A percentile compares a stretch with the other conserved stretches of the same genome.
phyloP scores from a whole-genome alignment of 2,329 filamentous ascomycete genomes.

The Pseudogymnoascus sp. region DNA sequence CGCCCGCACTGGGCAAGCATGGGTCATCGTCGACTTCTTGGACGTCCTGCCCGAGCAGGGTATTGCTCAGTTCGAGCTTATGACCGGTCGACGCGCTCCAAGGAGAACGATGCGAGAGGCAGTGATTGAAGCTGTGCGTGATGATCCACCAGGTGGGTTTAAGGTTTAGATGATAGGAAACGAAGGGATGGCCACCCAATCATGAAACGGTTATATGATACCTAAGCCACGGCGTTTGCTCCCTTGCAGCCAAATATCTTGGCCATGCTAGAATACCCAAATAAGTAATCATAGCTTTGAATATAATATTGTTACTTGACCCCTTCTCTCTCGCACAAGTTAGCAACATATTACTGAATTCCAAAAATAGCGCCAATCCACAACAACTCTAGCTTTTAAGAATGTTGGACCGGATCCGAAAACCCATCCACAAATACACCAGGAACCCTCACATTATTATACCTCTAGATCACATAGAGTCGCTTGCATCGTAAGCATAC shows the following conservation, averaged over 20 bases:
- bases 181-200: not conserved
- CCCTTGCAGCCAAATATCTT: not conserved
- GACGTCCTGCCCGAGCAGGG: constrained; percentile 71
- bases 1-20: constrained; percentile 41
- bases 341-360: not conserved
- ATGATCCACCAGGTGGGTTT: not conserved
- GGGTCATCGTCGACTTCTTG: constrained; percentile 68
- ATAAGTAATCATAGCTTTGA: not conserved
- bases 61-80: constrained; percentile 71
- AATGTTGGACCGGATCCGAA: not conserved
- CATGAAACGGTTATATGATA: not conserved
- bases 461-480: not conserved
- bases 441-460: not conserved
- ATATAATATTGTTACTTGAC: not conserved
- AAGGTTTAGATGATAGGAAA: not conserved
- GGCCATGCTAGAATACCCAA: not conserved
- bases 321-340: not conserved
- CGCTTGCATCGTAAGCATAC: not conserved
- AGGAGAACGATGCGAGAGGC: constrained; percentile 62
- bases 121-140: constrained; percentile 34
- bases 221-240: not conserved
- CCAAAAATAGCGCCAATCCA: not conserved
- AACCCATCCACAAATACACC: not conserved
- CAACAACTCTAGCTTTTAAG: not conserved
- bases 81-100: constrained; percentile 65